Conservation (phyloP, 2,329 filamentous ascomycete genomes). For the Aspergillus neoniger region DNA sequence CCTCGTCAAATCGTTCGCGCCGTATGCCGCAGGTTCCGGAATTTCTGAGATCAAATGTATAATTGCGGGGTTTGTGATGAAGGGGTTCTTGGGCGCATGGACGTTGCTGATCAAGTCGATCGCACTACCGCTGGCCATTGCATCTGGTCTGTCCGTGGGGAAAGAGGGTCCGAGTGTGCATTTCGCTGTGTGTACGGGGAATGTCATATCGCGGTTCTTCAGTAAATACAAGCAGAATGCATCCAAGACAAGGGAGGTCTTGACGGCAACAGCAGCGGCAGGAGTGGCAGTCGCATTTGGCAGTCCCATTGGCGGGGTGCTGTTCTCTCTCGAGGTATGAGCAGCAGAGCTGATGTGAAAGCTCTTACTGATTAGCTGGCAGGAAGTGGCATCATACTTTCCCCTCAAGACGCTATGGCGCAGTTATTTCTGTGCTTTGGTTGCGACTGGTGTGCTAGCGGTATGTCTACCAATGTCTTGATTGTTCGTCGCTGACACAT, state of each 20-base stretch:
- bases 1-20: constrained; percentile 87
- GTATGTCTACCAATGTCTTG: constrained; percentile 41
- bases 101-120: constrained; percentile 94
- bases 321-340: constrained; percentile 81
- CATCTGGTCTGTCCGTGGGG: constrained; percentile 88
- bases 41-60: constrained; percentile 99
- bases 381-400: constrained; percentile 95
- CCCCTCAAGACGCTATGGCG: constrained; percentile 97
- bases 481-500: background rate
- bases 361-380: constrained; percentile 19
- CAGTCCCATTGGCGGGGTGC: constrained; percentile 91
- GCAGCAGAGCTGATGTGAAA: background rate
- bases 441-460: constrained; percentile 87
- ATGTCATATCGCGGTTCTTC: constrained; percentile 91
- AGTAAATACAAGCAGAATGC: constrained; percentile 89
- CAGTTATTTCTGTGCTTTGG: constrained; percentile 95
- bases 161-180: constrained; percentile 99
- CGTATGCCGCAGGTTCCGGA: constrained; percentile 92
- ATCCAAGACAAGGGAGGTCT: constrained; percentile 89
- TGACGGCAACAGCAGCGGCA: constrained; percentile 91
- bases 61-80: constrained; percentile 98
- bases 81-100: constrained; percentile 89
- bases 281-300: constrained; percentile 97
- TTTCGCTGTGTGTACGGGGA: constrained; percentile 95
- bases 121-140: constrained; percentile 86